Conservation (phyloP, 345 rosid species). For the Odontarrhena argentea region DNA sequence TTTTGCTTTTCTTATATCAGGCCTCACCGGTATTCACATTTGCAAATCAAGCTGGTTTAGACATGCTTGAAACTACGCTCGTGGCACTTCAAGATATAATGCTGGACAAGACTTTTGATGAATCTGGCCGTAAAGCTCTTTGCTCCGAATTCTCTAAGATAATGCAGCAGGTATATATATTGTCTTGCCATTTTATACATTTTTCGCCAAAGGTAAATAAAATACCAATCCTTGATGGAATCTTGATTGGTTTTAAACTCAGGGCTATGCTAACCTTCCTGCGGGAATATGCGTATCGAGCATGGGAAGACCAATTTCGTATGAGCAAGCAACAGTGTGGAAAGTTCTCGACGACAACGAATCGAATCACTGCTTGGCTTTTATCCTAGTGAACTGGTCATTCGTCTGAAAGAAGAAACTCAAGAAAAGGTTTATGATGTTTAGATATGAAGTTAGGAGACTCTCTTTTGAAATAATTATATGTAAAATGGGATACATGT, state of each 20-base stretch:
- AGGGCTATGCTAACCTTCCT: conserved; percentile 82
- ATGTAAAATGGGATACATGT: conserved; percentile 15
- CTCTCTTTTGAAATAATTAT: not conserved
- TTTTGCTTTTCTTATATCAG: conserved; percentile 40
- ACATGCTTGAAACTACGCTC: conserved; percentile 96
- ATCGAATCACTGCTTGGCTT: conserved; percentile 74
- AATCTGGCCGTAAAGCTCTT: conserved; percentile 73
- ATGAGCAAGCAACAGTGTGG: conserved; percentile 88
- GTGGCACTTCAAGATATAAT: conserved; percentile 94
- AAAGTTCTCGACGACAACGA: conserved; percentile 82
- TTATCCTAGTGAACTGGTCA: conserved; percentile 86
- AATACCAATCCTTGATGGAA: not conserved
- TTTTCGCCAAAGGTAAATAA: not conserved
- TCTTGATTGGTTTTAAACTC: not conserved
- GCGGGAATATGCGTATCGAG: conserved; percentile 83
- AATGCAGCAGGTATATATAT: conserved; percentile 74
- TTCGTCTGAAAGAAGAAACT: conserved; percentile 53
- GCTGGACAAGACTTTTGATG: conserved; percentile 92
- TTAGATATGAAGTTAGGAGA: conserved; percentile 20
- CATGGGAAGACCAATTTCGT: conserved; percentile 91
- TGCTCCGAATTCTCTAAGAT: conserved; percentile 82
- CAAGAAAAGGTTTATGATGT: not conserved
- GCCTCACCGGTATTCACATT: conserved; percentile 81
- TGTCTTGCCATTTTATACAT: not conserved
- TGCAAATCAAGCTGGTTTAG: conserved; percentile 95